Evolutionary conservation across 1,139 yeast genomes (phyloP).

Genomic region (Taphrina pruni): DNA sequence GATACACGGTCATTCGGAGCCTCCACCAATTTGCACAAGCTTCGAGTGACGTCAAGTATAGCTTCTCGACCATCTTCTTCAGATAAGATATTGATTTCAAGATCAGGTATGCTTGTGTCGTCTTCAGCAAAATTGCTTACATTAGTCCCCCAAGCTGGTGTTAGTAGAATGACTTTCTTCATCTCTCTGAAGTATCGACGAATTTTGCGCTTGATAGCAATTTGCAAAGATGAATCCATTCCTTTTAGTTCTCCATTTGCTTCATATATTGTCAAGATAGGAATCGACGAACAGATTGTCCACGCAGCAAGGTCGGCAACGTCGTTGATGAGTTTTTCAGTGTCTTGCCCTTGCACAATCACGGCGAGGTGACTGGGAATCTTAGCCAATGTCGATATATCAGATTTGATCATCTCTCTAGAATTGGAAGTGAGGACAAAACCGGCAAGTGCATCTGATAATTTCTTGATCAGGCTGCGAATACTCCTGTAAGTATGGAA

Average conservation of each 20-base stretch:
- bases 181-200: slow-evolving; percentile 31
- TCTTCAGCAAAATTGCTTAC: slow-evolving; percentile 10
- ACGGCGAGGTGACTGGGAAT: slow-evolving; percentile 79
- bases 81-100: slow-evolving; percentile 71
- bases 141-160: slow-evolving; percentile 32
- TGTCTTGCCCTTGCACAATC: slow-evolving; percentile 80
- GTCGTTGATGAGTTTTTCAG: slow-evolving; percentile 78
- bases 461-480: neutral
- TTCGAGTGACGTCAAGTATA: slow-evolving; percentile 82
- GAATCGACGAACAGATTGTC: slow-evolving; percentile 85
- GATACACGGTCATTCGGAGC: slow-evolving; percentile 47
- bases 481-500: slow-evolving; percentile 5
- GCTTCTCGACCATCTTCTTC: slow-evolving; percentile 87
- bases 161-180: slow-evolving; percentile 22
- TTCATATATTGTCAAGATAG: slow-evolving; percentile 76
- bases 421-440: slow-evolving; percentile 63
- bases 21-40: slow-evolving; percentile 77
- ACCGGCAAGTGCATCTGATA: slow-evolving; percentile 15
- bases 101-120: slow-evolving; percentile 51
- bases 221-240: slow-evolving; percentile 35
- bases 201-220: slow-evolving; percentile 38
- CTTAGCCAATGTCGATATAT: slow-evolving; percentile 71
- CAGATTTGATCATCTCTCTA: slow-evolving; percentile 75
- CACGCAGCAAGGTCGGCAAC: slow-evolving; percentile 81
- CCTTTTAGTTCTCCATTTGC: slow-evolving; percentile 61